These are phyloP conservation scores for Fusarium sterilihyphosum DNA, from an alignment of 2,329 filamentous ascomycete species.

Conservation along the genomic window DNA sequence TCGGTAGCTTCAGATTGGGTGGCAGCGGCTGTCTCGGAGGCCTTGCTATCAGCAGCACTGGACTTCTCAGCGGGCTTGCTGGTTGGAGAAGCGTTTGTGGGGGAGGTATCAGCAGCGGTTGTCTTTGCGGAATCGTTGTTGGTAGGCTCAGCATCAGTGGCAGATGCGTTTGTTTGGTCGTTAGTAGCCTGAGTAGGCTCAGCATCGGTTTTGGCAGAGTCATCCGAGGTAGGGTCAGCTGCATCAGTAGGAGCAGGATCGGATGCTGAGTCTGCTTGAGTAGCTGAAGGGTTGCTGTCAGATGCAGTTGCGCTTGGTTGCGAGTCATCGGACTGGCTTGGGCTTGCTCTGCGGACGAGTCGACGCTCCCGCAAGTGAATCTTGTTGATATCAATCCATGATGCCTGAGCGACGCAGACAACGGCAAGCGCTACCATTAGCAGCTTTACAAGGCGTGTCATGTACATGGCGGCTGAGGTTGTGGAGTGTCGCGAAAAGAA, in stretches of 20 bases:
- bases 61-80: conserved; percentile 30
- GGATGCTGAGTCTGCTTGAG: conserved; percentile 10
- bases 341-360: conserved; percentile 35
- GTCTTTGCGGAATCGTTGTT: conserved; percentile 25
- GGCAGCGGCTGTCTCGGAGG: conserved; percentile 7
- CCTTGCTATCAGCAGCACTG: conserved; percentile 22
- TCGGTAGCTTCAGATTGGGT: conserved; percentile 10
- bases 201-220: conserved; percentile 10
- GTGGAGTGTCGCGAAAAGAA: background rate
- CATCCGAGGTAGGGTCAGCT: conserved; percentile 12
- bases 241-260: conserved; percentile 15
- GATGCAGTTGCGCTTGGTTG: conserved; percentile 18
- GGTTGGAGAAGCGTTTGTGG: conserved; percentile 13
- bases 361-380: conserved; percentile 30
- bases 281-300: conserved; percentile 6
- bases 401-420: conserved; percentile 57
- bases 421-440: conserved; percentile 61
- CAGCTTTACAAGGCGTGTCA: conserved; percentile 56
- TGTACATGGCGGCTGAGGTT: conserved; percentile 54
- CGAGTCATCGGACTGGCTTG: conserved; percentile 21
- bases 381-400: conserved; percentile 44
- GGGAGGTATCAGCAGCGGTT: conserved; percentile 21
- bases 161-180: conserved; percentile 18
- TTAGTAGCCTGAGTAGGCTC: conserved; percentile 18
- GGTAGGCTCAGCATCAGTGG: conserved; percentile 20